phyloP scores from a whole-genome alignment of 2,329 filamentous ascomycete species.

The Alternaria sp. region DNA sequence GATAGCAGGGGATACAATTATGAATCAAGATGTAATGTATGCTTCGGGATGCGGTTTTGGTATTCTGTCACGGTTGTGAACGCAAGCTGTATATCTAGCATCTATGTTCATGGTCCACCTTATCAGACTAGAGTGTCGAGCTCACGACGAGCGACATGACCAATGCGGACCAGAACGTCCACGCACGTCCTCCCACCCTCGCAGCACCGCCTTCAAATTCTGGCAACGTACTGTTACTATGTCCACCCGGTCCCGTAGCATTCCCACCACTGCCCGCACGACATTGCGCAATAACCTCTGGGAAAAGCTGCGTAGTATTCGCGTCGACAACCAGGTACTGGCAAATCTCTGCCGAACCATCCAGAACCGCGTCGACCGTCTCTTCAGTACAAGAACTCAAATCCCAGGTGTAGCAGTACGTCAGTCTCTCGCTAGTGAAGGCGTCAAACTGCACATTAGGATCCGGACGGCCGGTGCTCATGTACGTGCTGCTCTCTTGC shows the following conservation, averaged over 20 bases:
- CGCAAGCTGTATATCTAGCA: not conserved
- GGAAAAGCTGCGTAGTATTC: constrained; percentile 30
- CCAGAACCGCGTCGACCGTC: constrained; percentile 20
- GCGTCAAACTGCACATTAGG: constrained; percentile 25
- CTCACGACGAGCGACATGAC: not conserved
- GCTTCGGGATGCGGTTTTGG: not conserved
- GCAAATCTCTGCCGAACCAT: constrained; percentile 27
- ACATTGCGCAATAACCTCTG: constrained; percentile 28
- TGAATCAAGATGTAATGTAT: not conserved
- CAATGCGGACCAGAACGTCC: not conserved
- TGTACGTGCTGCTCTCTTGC: constrained; percentile 18
- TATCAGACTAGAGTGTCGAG: not conserved
- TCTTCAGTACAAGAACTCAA: constrained; percentile 25
- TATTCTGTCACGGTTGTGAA: not conserved
- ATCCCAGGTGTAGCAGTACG: constrained; percentile 30
- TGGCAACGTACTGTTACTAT: constrained; percentile 1
- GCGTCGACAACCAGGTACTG: constrained; percentile 30
- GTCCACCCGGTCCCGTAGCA: constrained; percentile 3
- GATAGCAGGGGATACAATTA: not conserved
- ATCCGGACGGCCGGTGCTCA: constrained; percentile 19
- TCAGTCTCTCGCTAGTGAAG: constrained; percentile 11
- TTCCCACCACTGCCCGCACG: constrained; percentile 10
- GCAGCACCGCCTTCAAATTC: constrained; percentile 19
- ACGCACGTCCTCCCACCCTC: not conserved
- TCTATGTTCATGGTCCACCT: rapidly evolving